Conservation (phyloP, 345 rosid genomes). For the Orychophragmus violaceus region DNA sequence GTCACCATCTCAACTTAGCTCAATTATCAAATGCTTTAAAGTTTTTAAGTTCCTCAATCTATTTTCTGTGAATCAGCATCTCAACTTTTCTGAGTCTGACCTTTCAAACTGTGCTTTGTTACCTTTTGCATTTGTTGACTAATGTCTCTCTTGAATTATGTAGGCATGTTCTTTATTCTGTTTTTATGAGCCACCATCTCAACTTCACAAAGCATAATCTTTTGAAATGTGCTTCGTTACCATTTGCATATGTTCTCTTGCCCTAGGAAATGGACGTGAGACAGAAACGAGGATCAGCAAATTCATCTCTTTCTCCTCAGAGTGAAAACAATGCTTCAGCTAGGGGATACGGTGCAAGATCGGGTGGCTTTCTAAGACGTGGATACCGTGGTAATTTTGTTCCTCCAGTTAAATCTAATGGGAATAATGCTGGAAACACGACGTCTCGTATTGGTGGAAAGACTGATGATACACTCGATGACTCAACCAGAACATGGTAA, state of each 20-base stretch:
- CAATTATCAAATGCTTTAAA: too few species aligned
- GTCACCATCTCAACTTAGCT: too few species aligned
- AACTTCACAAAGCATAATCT: not conserved
- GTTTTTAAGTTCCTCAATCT: too few species aligned
- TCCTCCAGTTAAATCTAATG: slow-evolving; percentile 77
- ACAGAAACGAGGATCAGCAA: slow-evolving; percentile 50
- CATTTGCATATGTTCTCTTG: slow-evolving; percentile 14
- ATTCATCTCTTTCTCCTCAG: slow-evolving; percentile 53
- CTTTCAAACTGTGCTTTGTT: too few species aligned
- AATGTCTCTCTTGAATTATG: too few species aligned
- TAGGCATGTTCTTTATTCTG: too few species aligned
- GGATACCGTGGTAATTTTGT: slow-evolving; percentile 79
- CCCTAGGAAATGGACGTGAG: slow-evolving; percentile 77
- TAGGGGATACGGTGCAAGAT: slow-evolving; percentile 55
- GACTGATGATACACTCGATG: slow-evolving; percentile 69
- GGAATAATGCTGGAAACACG: slow-evolving; percentile 52
- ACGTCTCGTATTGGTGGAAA: slow-evolving; percentile 61
- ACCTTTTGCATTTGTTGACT: too few species aligned
- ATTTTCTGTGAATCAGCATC: too few species aligned
- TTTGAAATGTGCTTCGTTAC: slow-evolving; percentile 3
- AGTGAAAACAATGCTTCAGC: slow-evolving; percentile 37
- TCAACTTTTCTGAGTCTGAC: too few species aligned
- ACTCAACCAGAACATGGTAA: slow-evolving; percentile 81
- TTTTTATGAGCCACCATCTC: too few species aligned
- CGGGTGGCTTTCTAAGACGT: slow-evolving; percentile 54